phyloP scores from a whole-genome alignment of 441 rosid species.

The Croton laevigatus region DNA sequence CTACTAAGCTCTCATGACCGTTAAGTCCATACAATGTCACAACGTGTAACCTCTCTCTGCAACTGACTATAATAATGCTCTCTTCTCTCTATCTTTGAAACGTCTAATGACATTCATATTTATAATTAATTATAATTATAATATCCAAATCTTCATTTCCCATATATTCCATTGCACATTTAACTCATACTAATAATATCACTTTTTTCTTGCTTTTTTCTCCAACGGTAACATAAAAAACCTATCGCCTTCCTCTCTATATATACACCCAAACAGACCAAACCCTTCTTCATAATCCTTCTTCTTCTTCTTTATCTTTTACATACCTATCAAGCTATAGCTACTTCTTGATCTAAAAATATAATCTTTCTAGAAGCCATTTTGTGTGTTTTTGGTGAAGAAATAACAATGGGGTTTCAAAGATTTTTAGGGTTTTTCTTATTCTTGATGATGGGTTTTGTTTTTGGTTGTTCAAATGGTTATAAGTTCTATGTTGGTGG shows the following conservation, averaged over 20 bases:
- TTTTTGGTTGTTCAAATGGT: constrained; percentile 32
- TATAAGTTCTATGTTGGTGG: constrained; percentile 70
- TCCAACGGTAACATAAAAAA: constrained; percentile 40
- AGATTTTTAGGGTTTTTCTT: constrained; percentile 25
- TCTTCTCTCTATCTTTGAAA: constrained; percentile 21
- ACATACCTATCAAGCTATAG: too few species aligned
- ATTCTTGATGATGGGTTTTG: constrained; percentile 16
- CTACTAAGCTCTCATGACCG: constrained; percentile 39
- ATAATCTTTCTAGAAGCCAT: too few species aligned
- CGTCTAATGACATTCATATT: constrained; percentile 23
- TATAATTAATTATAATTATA: background rate
- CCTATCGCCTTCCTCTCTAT: constrained; percentile 24
- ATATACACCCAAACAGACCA: constrained; percentile 11
- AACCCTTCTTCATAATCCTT: background rate
- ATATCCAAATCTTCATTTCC: constrained; percentile 12
- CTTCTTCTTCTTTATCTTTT: background rate
- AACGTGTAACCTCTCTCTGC: constrained; percentile 38
- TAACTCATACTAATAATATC: background rate
- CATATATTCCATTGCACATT: constrained; percentile 1
- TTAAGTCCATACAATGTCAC: constrained; percentile 53
- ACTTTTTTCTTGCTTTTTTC: constrained; percentile 25
- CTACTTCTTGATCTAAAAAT: background rate
- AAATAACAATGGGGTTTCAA: constrained; percentile 27
- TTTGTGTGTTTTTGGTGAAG: constrained; percentile 1
- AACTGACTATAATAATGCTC: constrained; percentile 3